Evolutionary conservation across 805 yeast genomes (phyloP), one percentile per base, ranked within the genome.

Genomic region (Scheffersomyces spartinae): DNA sequence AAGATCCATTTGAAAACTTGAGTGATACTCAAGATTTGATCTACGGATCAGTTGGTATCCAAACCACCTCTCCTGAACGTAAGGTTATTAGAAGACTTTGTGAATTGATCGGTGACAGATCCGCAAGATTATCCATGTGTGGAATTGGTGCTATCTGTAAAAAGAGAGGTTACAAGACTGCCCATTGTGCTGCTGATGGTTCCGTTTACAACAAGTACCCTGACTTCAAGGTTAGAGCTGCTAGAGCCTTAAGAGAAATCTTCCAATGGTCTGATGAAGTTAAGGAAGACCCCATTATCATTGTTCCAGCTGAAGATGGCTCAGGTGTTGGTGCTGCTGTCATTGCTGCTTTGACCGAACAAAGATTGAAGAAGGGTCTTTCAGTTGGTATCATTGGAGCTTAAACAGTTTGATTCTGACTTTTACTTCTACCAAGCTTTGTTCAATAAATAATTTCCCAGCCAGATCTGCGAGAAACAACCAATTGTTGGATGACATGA

Each of bases 261-360:
- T 82, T 83, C 47, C 88, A 64, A 38, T 88, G 95, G 95, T 43
- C 40, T 16, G 35, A 42, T 11, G 40, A 32, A n/a, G 25, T 26
- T 13, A 40, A 61, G 36, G 71, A 73, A 32, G 84, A 84, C 52
- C 97, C 97, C 37, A 75, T 91, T 46, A 58, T 67, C 36, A 74
- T 86, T 40, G 82, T 78, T 20, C 81, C 93, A 31, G 97, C 98
- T 38, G 95, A 88, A 61, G 98, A 91, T 61, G 98, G 98, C 43
- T 79, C 91, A 19, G 97, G 97, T 63, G 95, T 83, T 25, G 98
- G 98, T 50, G 98, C 98, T 29, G 98, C 97, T 26, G 71, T 88
- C 43, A 88, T 91, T 58, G 97, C 98, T 28, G 96, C 97, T 22
- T 70, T 88, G 55, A 79, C 97, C 30, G 72, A 79, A 53, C 66